These are phyloP conservation scores for Dacryopinax spathularia DNA, from an alignment of 768 basidiomycete species.

Conservation along the genomic window DNA sequence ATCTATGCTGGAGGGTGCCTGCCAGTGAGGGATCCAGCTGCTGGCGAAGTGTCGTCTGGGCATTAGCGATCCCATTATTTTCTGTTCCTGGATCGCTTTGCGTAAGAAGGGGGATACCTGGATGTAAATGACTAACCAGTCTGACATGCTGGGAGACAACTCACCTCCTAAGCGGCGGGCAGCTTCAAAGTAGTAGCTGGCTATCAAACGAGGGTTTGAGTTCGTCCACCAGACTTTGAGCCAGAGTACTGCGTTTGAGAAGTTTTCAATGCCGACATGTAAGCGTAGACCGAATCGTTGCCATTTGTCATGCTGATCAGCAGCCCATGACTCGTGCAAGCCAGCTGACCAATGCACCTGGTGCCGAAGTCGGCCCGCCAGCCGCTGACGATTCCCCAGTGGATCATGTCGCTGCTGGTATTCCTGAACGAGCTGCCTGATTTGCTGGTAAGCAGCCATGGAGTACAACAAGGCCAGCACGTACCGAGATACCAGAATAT, in stretches of 20 bases:
- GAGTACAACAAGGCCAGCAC: background rate
- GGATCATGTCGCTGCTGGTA: background rate
- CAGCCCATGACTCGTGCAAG: constrained; percentile 26
- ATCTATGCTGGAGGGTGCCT: constrained; percentile 31
- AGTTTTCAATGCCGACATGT: constrained; percentile 19
- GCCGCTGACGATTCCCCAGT: constrained; percentile 7
- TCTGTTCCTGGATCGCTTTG: constrained; percentile 34
- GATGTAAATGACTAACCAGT: constrained; percentile 15
- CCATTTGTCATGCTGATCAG: constrained; percentile 41
- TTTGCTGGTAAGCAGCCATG: background rate
- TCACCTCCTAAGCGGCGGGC: background rate
- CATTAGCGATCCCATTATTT: constrained; percentile 35
- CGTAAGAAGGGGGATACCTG: constrained; percentile 26
- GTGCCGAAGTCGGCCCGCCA: constrained; percentile 17
- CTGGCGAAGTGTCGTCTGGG: constrained; percentile 30
- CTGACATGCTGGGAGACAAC: constrained; percentile 20
- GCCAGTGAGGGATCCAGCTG: constrained; percentile 27
- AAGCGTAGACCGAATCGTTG: constrained; percentile 26
- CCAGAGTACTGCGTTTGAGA: constrained; percentile 3
- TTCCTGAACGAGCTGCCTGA: background rate
- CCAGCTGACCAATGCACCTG: constrained; percentile 29
- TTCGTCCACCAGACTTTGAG: background rate
- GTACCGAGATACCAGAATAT: background rate
- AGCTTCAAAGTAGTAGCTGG: background rate
- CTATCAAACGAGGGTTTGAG: background rate